Conservation (phyloP, 2,329 filamentous ascomycete species). For the Phaeosphaeriaceae sp. region DNA sequence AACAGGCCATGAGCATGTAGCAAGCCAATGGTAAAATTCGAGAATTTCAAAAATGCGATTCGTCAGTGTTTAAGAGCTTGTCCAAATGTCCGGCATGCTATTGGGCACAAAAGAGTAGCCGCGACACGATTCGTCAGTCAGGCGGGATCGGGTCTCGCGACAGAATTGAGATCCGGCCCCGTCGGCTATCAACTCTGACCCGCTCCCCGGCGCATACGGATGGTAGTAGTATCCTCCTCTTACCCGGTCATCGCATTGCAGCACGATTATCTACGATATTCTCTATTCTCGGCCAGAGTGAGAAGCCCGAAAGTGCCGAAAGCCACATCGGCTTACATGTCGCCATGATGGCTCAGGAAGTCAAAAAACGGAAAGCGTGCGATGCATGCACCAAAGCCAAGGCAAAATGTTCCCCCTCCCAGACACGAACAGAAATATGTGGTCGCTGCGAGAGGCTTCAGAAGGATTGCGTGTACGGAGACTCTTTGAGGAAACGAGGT, state of each 20-base stretch:
- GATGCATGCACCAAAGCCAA: conserved; percentile 29
- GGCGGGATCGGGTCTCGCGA: conserved; percentile 2
- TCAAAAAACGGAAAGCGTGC: conserved; percentile 31
- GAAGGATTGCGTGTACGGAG: conserved; percentile 27
- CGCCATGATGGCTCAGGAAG: not conserved
- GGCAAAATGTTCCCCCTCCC: conserved; percentile 31
- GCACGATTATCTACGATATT: not conserved
- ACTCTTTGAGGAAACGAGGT: conserved; percentile 16
- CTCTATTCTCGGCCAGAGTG: not conserved
- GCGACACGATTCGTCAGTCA: not conserved
- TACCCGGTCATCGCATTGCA: not conserved
- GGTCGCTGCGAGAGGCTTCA: conserved; percentile 31
- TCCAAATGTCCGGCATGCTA: not conserved
- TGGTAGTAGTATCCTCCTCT: not conserved
- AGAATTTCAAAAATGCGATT: not conserved
- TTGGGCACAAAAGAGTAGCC: not conserved
- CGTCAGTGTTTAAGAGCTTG: not conserved
- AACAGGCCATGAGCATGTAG: not conserved
- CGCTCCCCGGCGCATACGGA: not conserved
- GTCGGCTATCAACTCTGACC: not conserved
- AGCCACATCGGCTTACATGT: not conserved
- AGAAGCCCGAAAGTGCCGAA: not conserved
- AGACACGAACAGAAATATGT: conserved; percentile 18
- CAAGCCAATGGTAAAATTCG: not conserved
- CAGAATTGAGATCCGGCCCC: conserved; percentile 1